Evolutionary conservation across 192 early-diverging fungal genomes (phyloP).

Genomic region (Coemansia sp.): DNA sequence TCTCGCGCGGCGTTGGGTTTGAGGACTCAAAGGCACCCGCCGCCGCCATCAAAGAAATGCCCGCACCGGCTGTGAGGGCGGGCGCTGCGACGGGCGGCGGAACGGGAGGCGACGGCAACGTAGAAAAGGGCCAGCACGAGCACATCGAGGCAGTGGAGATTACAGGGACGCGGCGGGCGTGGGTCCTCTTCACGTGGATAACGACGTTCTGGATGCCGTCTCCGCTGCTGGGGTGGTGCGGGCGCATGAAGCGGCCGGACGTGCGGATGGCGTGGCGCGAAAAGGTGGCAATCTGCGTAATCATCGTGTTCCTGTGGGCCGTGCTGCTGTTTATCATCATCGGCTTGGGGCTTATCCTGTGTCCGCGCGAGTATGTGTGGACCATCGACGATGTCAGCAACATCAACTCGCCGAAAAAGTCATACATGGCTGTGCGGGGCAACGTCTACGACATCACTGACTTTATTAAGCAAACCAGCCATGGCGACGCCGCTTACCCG

Average conservation of each 20-base stretch:
- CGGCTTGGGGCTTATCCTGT: constrained; percentile 67
- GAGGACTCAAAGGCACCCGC: constrained; percentile 17
- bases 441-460: constrained; percentile 71
- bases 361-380: constrained; percentile 67
- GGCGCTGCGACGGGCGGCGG: constrained; percentile 18
- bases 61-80: background rate
- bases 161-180: constrained; percentile 17
- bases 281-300: constrained; percentile 79
- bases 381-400: constrained; percentile 59
- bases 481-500: constrained; percentile 35
- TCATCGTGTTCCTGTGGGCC: constrained; percentile 80
- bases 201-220: constrained; percentile 37
- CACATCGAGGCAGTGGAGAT: constrained; percentile 39
- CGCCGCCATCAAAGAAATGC: constrained; percentile 4
- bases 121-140: constrained; percentile 42
- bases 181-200: constrained; percentile 33
- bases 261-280: constrained; percentile 96
- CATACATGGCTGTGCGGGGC: constrained; percentile 65
- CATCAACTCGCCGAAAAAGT: constrained; percentile 48
- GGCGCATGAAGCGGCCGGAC: constrained; percentile 83
- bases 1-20: constrained; percentile 42
- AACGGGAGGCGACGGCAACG: constrained; percentile 43
- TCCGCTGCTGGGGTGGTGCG: constrained; percentile 17
- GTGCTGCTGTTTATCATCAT: constrained; percentile 84
- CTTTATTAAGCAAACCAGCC: constrained; percentile 30